Evolutionary conservation across 768 basidiomycete genomes (phyloP).

Genomic region (Suillus americanus): DNA sequence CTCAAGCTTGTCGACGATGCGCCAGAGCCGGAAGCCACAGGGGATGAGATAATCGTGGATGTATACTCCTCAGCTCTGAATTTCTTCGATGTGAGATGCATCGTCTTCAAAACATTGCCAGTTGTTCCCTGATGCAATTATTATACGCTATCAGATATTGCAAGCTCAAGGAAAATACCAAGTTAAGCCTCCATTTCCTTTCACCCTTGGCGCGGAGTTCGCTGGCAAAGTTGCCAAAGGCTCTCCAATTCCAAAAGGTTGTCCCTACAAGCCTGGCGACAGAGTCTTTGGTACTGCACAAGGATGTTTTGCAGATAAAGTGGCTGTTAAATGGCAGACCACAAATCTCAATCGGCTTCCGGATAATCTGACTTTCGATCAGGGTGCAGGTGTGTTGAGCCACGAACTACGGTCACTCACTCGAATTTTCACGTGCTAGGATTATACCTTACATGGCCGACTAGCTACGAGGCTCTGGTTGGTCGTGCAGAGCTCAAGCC

Average conservation of each 20-base stretch:
- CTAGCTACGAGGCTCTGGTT: constrained; percentile 89
- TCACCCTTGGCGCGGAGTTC: constrained; percentile 83
- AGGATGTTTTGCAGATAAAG: constrained; percentile 79
- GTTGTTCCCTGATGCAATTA: constrained; percentile 8
- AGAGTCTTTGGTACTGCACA: constrained; percentile 83
- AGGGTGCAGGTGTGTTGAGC: constrained; percentile 65
- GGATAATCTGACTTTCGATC: constrained; percentile 72
- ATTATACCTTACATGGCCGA: constrained; percentile 87
- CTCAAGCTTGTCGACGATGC: constrained; percentile 52
- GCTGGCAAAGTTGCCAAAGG: constrained; percentile 69
- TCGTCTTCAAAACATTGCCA: not conserved
- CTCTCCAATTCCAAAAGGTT: constrained; percentile 79
- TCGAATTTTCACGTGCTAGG: constrained; percentile 40
- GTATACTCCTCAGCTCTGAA: constrained; percentile 76
- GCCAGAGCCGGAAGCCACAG: constrained; percentile 52
- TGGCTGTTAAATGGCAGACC: constrained; percentile 49
- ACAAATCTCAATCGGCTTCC: constrained; percentile 77
- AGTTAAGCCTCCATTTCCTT: constrained; percentile 78
- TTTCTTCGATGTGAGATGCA: constrained; percentile 61
- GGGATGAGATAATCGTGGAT: constrained; percentile 67
- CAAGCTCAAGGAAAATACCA: constrained; percentile 93
- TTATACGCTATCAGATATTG: constrained; percentile 51
- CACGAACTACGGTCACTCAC: not conserved
- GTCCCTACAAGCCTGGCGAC: constrained; percentile 78
- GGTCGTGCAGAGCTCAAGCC: constrained; percentile 78